phyloP scores from a whole-genome alignment of 1,284 basidiomycete species.

The Apiotrichum gamsii region DNA sequence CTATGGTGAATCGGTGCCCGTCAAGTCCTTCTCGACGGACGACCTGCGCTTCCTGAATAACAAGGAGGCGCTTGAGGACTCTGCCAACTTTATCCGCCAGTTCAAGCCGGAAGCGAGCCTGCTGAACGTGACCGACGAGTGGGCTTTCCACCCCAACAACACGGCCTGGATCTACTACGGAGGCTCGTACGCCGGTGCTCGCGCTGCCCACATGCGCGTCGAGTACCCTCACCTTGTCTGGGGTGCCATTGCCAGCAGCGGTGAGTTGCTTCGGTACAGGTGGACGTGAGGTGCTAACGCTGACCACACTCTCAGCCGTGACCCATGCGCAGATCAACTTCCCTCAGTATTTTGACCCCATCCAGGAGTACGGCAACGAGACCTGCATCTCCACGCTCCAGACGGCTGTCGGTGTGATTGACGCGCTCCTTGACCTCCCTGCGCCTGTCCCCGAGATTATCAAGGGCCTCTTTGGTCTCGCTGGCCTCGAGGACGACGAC shows the following conservation, averaged over 20 bases:
- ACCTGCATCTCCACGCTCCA: slow-evolving; percentile 66
- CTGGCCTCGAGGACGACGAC: slow-evolving; percentile 63
- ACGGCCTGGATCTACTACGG: slow-evolving; percentile 95
- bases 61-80: slow-evolving; percentile 83
- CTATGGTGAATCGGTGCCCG: slow-evolving; percentile 69
- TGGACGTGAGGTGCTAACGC: background rate
- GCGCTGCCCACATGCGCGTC: slow-evolving; percentile 85
- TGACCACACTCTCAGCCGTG: slow-evolving; percentile 32
- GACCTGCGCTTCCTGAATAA: slow-evolving; percentile 79
- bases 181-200: slow-evolving; percentile 73
- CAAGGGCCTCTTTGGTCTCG: slow-evolving; percentile 69
- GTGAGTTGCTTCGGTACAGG: too few species aligned
- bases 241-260: slow-evolving; percentile 85
- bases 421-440: slow-evolving; percentile 53
- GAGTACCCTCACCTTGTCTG: slow-evolving; percentile 70
- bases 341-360: slow-evolving; percentile 71
- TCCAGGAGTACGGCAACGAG: slow-evolving; percentile 65
- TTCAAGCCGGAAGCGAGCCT: slow-evolving; percentile 60
- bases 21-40: slow-evolving; percentile 61
- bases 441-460: slow-evolving; percentile 51
- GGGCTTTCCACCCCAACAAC: slow-evolving; percentile 50
- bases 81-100: slow-evolving; percentile 75
- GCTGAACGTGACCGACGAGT: slow-evolving; percentile 59
- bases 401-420: slow-evolving; percentile 59
- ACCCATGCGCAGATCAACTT: slow-evolving; percentile 53